These are phyloP conservation scores for Byssochlamys sp. DNA, from an alignment of 2,329 filamentous ascomycete species.

Conservation along the genomic window DNA sequence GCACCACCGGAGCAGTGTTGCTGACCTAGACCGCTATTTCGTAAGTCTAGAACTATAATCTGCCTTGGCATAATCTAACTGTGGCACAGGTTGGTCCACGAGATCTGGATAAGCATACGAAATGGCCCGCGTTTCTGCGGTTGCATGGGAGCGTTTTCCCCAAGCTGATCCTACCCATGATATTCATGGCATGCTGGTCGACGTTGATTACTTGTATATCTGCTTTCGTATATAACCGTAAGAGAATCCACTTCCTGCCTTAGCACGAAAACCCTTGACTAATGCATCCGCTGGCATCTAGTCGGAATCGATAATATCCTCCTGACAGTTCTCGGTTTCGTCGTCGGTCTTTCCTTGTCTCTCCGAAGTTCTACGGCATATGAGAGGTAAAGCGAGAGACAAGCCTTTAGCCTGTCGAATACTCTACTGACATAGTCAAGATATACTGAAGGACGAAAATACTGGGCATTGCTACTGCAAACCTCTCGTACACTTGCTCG, in stretches of 20 bases:
- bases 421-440: constrained; percentile 9
- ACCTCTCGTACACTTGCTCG: constrained; percentile 52
- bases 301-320: constrained; percentile 57
- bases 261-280: not conserved
- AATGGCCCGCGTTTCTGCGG: constrained; percentile 65
- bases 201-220: constrained; percentile 54
- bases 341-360: constrained; percentile 67
- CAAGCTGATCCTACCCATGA: constrained; percentile 61
- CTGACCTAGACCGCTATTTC: constrained; percentile 54
- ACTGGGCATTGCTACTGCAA: constrained; percentile 50
- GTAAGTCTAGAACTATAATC: constrained; percentile 24
- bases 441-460: constrained; percentile 55
- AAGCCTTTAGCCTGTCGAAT: not conserved
- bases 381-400: constrained; percentile 43
- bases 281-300: constrained; percentile 5
- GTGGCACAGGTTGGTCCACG: constrained; percentile 41
- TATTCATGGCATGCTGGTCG: constrained; percentile 55
- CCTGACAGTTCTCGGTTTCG: constrained; percentile 69
- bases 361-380: constrained; percentile 71
- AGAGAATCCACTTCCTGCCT: constrained; percentile 6
- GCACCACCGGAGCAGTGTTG: constrained; percentile 12
- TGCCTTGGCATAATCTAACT: not conserved
- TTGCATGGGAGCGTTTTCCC: constrained; percentile 67
- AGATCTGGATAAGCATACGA: constrained; percentile 63
- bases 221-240: constrained; percentile 34